Base-by-base conservation (phyloP, 805 yeast species). In the Cyberlindnera xishuangbannaensis region DNA sequence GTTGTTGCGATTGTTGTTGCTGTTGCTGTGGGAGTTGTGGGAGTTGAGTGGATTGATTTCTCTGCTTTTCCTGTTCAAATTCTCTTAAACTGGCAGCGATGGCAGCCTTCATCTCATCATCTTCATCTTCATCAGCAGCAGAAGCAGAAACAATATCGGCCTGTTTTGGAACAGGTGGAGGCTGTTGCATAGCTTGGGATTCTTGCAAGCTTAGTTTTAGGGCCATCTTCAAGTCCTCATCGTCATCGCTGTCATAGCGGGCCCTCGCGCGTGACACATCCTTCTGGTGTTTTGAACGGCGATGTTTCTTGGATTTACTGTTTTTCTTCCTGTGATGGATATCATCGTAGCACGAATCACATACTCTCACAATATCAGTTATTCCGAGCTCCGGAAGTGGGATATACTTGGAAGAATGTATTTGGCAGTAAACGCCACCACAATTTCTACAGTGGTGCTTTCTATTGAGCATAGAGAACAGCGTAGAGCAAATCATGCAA, bases 391-490 rank as follows among this genome's bases (percentile, higher is more conserved):
- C 79, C 0, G 94, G 90, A 36, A 92, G 63, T 8, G 88, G 78
- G 21, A 78, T 64, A 30, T 58, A 65, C 45, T 83, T 75, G 2
- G 80, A 64, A n/a, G 97, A 85, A 58, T 94, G 95, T 6, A 74
- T 70, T 44, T 83, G 88, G 57, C 95, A 79, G 53, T 71, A 90
- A 0, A 86, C 95, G 4, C 97, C 97, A 16, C 98, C 98, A 61
- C 98, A 92, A 33, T 95, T 82, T 33, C 98, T 71, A 58, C 98
- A 92, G 59, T 92, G 98, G 57, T 92, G 98, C 55, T 90, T 87
- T 51, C 98, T 71, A 55, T 84, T 87, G 40, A 88, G 63, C 53
- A 90, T 71, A 1, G 92, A 67, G 53, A 92, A 92, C 12, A 78
- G 62, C 26, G 69, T 75, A 32, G 94, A 86, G 46, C 97, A 86